A percentile compares a stretch with the other conserved stretches of the same genome.
Conservation (phyloP, 169 alveolate species). For the Cryptosporidium bovis region DNA sequence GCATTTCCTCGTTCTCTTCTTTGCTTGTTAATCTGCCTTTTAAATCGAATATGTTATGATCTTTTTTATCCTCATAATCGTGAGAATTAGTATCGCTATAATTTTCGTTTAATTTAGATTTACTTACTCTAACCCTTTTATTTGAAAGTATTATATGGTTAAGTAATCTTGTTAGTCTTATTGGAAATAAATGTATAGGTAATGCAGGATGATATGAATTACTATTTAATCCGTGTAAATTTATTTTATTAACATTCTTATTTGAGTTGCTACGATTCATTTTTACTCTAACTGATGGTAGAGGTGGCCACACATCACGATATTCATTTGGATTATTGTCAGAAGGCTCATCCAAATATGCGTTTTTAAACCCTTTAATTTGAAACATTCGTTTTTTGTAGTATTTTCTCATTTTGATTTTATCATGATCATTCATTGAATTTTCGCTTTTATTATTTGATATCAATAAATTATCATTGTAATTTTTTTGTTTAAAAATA, state of each 20-base stretch:
- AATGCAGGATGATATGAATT: constrained; percentile 39
- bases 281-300: constrained; percentile 7
- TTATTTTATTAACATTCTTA: neutral
- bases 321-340: constrained; percentile 2
- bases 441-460: neutral
- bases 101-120: neutral
- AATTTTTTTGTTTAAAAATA: neutral
- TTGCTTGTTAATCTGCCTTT: constrained; percentile 17
- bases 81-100: neutral
- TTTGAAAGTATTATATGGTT: constrained; percentile 48
- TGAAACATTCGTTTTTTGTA: constrained; percentile 24
- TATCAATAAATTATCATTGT: neutral
- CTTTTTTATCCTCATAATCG: neutral
- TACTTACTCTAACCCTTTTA: neutral
- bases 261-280: neutral
- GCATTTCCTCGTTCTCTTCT: constrained; percentile 61
- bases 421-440: neutral
- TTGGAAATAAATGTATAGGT: constrained; percentile 56
- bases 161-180: constrained; percentile 3
- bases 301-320: constrained; percentile 58
- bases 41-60: constrained; percentile 10
- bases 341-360: constrained; percentile 45
- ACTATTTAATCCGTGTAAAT: neutral
- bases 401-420: constrained; percentile 10
- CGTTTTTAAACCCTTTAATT: constrained; percentile 12